Percentiles rank a stretch among this genome's conserved stretches.
phyloP scores from a whole-genome alignment of 2,329 filamentous ascomycete species.

The Ceratocystis variospora region DNA sequence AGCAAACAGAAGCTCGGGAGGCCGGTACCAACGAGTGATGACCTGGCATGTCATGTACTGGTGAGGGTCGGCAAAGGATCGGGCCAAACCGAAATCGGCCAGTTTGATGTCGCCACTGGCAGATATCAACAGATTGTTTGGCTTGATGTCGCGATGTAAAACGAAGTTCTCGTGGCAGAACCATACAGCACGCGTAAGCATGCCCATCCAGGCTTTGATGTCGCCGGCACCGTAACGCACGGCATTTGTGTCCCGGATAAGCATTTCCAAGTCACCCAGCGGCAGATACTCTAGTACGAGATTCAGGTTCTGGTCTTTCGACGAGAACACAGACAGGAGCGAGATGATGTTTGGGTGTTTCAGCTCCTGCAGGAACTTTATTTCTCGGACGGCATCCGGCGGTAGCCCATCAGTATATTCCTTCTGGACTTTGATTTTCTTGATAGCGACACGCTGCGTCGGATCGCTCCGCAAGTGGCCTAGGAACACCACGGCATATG shows the following conservation, averaged over 20 bases:
- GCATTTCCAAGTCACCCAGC: constrained; percentile 84
- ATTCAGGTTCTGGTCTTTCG: constrained; percentile 92
- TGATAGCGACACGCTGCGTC: constrained; percentile 68
- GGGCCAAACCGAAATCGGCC: constrained; percentile 91
- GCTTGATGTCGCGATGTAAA: constrained; percentile 95
- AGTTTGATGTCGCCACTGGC: constrained; percentile 88
- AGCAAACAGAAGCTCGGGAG: constrained; percentile 84
- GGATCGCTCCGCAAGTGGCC: constrained; percentile 66
- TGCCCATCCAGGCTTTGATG: constrained; percentile 97
- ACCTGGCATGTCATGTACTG: constrained; percentile 83
- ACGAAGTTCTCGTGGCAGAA: constrained; percentile 95
- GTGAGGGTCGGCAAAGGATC: constrained; percentile 79
- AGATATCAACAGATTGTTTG: constrained; percentile 91
- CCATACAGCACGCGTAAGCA: constrained; percentile 85
- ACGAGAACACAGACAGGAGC: constrained; percentile 82
- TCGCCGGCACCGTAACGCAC: constrained; percentile 77
- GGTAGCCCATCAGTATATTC: constrained; percentile 85
- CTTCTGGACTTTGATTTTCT: constrained; percentile 78
- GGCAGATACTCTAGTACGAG: constrained; percentile 89
- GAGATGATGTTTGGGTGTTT: constrained; percentile 92
- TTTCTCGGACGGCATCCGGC: constrained; percentile 87
- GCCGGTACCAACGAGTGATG: constrained; percentile 93
- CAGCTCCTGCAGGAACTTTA: constrained; percentile 89
- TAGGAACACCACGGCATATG: constrained; percentile 89
- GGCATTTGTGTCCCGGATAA: constrained; percentile 69